These are phyloP conservation scores for Leucogyrophana mollusca DNA, from an alignment of 768 basidiomycete species.

Conservation along the genomic window DNA sequence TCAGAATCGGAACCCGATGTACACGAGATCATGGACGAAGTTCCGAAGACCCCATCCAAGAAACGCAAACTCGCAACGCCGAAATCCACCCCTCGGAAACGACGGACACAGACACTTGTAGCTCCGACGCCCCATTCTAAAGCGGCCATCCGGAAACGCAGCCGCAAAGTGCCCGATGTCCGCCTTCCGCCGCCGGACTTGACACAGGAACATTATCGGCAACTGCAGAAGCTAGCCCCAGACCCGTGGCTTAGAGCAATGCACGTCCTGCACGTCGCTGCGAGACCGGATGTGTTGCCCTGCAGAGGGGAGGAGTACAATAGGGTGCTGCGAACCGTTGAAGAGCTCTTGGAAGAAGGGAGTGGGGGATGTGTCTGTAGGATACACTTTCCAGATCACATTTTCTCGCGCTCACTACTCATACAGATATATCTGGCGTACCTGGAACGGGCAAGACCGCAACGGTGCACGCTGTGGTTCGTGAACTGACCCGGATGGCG, in stretches of 20 bases:
- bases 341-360: constrained; percentile 86
- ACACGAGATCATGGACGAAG: constrained; percentile 23
- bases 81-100: constrained; percentile 35
- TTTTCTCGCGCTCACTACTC: constrained; percentile 3
- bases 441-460: constrained; percentile 99
- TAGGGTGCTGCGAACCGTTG: constrained; percentile 71
- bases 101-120: constrained; percentile 39
- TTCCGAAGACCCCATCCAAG: constrained; percentile 51
- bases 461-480: constrained; percentile 90
- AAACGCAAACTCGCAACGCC: constrained; percentile 40
- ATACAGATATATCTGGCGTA: constrained; percentile 90
- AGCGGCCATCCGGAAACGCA: constrained; percentile 49
- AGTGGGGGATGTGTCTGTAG: constrained; percentile 94
- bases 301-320: constrained; percentile 87
- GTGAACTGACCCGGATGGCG: constrained; percentile 88
- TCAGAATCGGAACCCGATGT: constrained; percentile 27
- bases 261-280: constrained; percentile 90
- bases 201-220: constrained; percentile 35
- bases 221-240: constrained; percentile 51
- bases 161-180: constrained; percentile 27
- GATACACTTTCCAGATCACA: constrained; percentile 26
- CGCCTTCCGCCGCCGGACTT: constrained; percentile 35
- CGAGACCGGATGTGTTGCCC: constrained; percentile 85
- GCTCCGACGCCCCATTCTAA: constrained; percentile 79
- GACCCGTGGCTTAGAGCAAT: constrained; percentile 88